Percentiles rank a stretch among this genome's conserved stretches.
Conservation (phyloP, 164 flowering plant species). For the Dillenia suffruticosa region DNA sequence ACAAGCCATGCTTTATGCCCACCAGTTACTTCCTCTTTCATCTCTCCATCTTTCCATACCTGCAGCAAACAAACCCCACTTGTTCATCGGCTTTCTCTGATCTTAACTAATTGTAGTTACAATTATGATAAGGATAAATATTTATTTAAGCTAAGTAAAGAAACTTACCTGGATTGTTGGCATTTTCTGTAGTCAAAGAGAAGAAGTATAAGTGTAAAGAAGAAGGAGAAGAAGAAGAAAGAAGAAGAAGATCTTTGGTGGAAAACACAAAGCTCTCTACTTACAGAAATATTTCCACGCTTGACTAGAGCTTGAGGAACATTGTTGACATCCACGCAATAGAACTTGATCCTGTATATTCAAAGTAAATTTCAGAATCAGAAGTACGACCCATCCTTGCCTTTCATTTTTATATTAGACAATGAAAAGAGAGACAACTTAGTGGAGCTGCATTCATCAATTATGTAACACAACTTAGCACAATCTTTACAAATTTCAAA, state of each 20-base stretch:
- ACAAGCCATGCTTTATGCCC: slow-evolving; percentile 96
- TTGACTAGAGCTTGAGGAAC: slow-evolving; percentile 84
- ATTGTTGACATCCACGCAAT: slow-evolving; percentile 85
- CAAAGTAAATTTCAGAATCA: too few relatives aligned
- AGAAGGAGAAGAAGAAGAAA: neutral
- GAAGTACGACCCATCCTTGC: too few relatives aligned
- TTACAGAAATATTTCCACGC: slow-evolving; percentile 88
- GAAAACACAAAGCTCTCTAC: slow-evolving; percentile 7
- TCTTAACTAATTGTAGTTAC: neutral
- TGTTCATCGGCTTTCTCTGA: neutral
- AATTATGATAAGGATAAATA: neutral
- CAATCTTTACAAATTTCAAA: too few relatives aligned
- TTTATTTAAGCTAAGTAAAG: neutral
- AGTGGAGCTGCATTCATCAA: too few relatives aligned
- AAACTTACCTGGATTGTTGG: slow-evolving; percentile 85
- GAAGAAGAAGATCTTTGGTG: neutral
- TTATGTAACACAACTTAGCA: too few relatives aligned
- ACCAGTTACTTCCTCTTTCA: slow-evolving; percentile 90
- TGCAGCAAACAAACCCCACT: slow-evolving; percentile 14
- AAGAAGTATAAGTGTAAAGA: neutral
- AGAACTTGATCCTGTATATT: slow-evolving; percentile 53
- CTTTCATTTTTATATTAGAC: too few relatives aligned
- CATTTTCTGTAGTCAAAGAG: slow-evolving; percentile 64
- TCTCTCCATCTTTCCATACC: slow-evolving; percentile 95
- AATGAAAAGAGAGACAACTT: too few relatives aligned